Evolutionary conservation across 2,329 filamentous ascomycete genomes (phyloP).

Genomic region (Botrytis hyacinthi): DNA sequence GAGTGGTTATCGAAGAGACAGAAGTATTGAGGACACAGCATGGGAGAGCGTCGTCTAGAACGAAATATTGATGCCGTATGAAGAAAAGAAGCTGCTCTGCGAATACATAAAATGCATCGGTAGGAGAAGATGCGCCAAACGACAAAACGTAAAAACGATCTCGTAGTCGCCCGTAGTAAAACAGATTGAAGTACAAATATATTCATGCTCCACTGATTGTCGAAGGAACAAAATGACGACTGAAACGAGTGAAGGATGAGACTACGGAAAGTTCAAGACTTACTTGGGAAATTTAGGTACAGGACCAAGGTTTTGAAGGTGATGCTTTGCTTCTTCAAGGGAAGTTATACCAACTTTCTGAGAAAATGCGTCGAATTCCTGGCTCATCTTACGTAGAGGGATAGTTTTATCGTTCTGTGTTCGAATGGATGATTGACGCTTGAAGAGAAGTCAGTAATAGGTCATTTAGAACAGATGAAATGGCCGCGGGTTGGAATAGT

Average conservation of each 20-base stretch:
- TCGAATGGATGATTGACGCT: constrained; percentile 4
- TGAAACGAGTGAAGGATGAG: not conserved
- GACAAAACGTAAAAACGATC: not conserved
- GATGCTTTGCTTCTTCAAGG: constrained; percentile 6
- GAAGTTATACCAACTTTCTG: not conserved
- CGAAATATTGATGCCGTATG: not conserved
- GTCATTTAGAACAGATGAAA: not conserved
- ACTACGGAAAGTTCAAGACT: not conserved
- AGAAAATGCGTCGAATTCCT: constrained; percentile 6
- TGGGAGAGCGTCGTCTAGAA: not conserved
- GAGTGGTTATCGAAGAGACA: not conserved
- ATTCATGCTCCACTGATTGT: not conserved
- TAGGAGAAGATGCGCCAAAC: not conserved
- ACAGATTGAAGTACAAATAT: not conserved
- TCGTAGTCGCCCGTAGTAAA: not conserved
- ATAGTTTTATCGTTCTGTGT: not conserved
- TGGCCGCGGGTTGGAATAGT: not conserved
- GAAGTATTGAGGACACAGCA: too few relatives aligned
- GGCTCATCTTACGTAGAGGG: not conserved
- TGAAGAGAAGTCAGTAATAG: not conserved
- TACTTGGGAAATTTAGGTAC: constrained; percentile 4
- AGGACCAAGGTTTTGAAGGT: constrained; percentile 11
- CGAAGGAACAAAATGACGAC: not conserved
- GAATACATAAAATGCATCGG: not conserved
- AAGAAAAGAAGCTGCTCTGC: not conserved